Percentiles rank a stretch among this genome's conserved stretches.
phyloP scores from a whole-genome alignment of 2,329 filamentous ascomycete genomes.

The Nakataea oryzae region DNA sequence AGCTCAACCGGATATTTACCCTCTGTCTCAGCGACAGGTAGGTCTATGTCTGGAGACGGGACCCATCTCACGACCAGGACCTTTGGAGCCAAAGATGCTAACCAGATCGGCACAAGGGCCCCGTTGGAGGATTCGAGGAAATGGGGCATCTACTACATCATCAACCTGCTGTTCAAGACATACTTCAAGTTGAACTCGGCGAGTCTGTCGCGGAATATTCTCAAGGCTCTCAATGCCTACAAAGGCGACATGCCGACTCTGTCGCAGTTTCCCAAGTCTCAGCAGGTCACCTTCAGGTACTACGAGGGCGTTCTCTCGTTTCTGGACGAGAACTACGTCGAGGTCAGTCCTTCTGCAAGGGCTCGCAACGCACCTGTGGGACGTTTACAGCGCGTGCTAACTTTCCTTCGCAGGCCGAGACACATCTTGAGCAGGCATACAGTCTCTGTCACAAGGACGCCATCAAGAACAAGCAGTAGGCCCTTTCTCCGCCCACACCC shows the following conservation, averaged over 20 bases:
- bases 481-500: not conserved
- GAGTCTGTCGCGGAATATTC: slow-evolving; percentile 78
- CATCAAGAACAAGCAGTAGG: slow-evolving; percentile 69
- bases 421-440: slow-evolving; percentile 71
- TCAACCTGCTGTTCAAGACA: slow-evolving; percentile 94
- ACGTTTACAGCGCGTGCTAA: not conserved
- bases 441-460: slow-evolving; percentile 66
- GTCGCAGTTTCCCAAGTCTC: slow-evolving; percentile 72
- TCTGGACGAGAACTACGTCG: slow-evolving; percentile 82
- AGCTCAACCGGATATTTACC: slow-evolving; percentile 86
- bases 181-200: slow-evolving; percentile 94
- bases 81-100: not conserved
- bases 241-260: slow-evolving; percentile 71
- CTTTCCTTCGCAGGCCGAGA: slow-evolving; percentile 51
- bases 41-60: slow-evolving; percentile 13
- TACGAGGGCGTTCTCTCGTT: slow-evolving; percentile 92
- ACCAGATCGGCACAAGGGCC: slow-evolving; percentile 26
- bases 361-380: too few species aligned
- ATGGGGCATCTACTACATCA: slow-evolving; percentile 94
- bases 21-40: slow-evolving; percentile 85
- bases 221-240: slow-evolving; percentile 72
- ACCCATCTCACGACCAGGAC: not conserved
- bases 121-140: slow-evolving; percentile 72
- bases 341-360: slow-evolving; percentile 42
- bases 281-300: slow-evolving; percentile 93